Percentiles rank a stretch among this genome's conserved stretches.
Conservation (phyloP, 1,284 basidiomycete species). For the Pterula multifida region DNA sequence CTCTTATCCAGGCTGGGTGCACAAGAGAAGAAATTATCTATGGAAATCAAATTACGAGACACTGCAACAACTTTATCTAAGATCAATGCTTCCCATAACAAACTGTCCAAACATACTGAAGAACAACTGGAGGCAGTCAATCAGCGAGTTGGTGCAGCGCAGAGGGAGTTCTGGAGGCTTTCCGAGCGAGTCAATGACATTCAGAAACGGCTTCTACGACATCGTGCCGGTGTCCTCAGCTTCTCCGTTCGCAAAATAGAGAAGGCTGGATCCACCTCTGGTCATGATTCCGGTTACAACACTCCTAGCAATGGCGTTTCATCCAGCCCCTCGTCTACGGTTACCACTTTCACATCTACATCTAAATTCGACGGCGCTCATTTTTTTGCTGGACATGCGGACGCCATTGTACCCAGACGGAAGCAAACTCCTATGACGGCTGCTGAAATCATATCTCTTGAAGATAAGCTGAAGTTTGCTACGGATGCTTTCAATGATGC, state of each 20-base stretch:
- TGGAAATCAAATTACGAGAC: conserved; percentile 74
- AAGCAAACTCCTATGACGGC: conserved; percentile 23
- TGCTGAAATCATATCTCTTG: conserved; percentile 33
- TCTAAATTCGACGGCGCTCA: conserved; percentile 70
- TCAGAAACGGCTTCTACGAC: conserved; percentile 53
- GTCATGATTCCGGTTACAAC: conserved; percentile 37
- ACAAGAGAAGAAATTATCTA: conserved; percentile 53
- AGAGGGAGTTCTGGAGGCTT: conserved; percentile 57
- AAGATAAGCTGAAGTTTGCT: conserved; percentile 47
- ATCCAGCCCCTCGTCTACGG: conserved; percentile 39
- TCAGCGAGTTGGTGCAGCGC: conserved; percentile 50
- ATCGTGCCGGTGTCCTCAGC: conserved; percentile 68
- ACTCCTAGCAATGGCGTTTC: conserved; percentile 37
- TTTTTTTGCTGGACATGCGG: conserved; percentile 66
- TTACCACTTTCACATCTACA: conserved; percentile 27
- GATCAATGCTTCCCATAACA: conserved; percentile 50
- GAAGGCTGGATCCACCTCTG: conserved; percentile 16
- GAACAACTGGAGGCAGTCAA: conserved; percentile 61
- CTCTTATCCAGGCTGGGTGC: conserved; percentile 50
- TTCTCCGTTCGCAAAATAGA: conserved; percentile 58
- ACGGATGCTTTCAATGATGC: conserved; percentile 43
- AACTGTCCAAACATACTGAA: conserved; percentile 50
- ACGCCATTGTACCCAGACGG: conserved; percentile 40
- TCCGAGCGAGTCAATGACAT: conserved; percentile 52
- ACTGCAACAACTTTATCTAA: conserved; percentile 60